phyloP scores from a whole-genome alignment of 192 early-diverging fungal genomes.

The Jimgerdemannia flammicorona region DNA sequence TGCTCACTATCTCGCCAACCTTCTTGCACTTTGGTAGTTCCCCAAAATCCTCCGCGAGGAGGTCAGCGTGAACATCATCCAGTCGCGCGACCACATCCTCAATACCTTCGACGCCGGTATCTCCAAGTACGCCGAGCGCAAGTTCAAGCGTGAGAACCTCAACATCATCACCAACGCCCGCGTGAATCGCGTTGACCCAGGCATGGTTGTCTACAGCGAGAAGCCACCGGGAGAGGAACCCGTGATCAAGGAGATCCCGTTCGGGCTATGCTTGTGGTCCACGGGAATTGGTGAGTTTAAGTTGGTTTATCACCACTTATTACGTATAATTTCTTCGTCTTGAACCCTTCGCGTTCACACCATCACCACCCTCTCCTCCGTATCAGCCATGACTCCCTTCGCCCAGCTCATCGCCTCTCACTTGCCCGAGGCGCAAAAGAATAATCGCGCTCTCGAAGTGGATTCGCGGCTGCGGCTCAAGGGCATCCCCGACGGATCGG shows the following conservation, averaged over 20 bases:
- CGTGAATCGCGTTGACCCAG: conserved; percentile 51
- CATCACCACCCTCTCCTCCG: neutral
- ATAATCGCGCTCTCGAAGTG: conserved; percentile 56
- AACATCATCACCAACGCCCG: conserved; percentile 66
- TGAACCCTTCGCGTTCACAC: conserved; percentile 9
- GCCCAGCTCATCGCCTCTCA: conserved; percentile 46
- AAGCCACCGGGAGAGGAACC: conserved; percentile 35
- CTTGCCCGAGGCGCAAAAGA: conserved; percentile 41
- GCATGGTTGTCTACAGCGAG: conserved; percentile 50
- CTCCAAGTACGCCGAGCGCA: conserved; percentile 59
- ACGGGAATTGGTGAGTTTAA: conserved; percentile 44
- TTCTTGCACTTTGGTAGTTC: conserved; percentile 44
- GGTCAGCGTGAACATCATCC: conserved; percentile 59
- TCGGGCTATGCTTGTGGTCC: conserved; percentile 53
- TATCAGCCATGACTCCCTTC: conserved; percentile 46
- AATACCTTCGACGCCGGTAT: conserved; percentile 70
- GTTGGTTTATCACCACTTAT: no score
- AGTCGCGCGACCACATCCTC: conserved; percentile 66
- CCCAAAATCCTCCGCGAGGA: conserved; percentile 53
- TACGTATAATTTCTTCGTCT: neutral
- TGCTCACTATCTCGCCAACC: neutral
- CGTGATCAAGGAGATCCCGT: conserved; percentile 26
- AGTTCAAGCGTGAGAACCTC: conserved; percentile 59
- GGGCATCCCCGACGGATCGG: conserved; percentile 46
- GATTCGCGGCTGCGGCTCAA: conserved; percentile 53